Evolutionary conservation across 2,329 filamentous ascomycete species (phyloP), one percentile per base, ranked within the genome.

Genomic region (Magnaporthiopsis incrustans): DNA sequence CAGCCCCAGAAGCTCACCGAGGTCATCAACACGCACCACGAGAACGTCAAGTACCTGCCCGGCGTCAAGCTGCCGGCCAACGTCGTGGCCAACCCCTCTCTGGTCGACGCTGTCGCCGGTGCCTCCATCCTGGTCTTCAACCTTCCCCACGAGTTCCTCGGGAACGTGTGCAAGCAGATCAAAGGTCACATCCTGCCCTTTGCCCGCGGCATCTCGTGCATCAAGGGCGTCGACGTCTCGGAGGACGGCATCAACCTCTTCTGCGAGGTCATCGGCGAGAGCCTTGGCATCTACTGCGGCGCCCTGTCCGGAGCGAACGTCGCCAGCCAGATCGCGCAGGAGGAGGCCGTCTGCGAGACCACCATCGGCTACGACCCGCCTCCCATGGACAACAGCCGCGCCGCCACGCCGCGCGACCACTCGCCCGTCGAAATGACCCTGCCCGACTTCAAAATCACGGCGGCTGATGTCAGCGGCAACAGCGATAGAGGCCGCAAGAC

Each of bases 31-130:
- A 85, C 83, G 59, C 79, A 90, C 72, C 93, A 98, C 79, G 95
- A 99, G 81, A 99, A 99, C 77, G 84, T 97, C 79, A 99, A 98
- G 78, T 99, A 99, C 79, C 89, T 99, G 12, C 92, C 94, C n/a
- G 87, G 87, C 71, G 90, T 99, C 73, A 80, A 83, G 38, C 85
- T 99, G 2, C 95, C 95, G 4, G 72, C 81, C 66, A 99, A 99
- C 75, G 80, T 97, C 65, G 77, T 93, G 70, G 92, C 92, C 70
- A 95, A 95, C 75, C 89, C 92, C 25, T 90, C 91, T 33, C 81
- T 96, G 64, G 80, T 85, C 67, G 90, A 93, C 66, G 85, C 95
- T 25, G 94, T 95, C 73, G 87, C 88, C 72, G 87, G 90, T 76
- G 90, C 93, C 32, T 91, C 91, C 32, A 91, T 99, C 67, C 86